Percentiles rank a stretch among this genome's conserved stretches.
These are phyloP conservation scores for Pseudopithomyces maydicus DNA, from an alignment of 2,329 filamentous ascomycete genomes.

Conservation along the genomic window DNA sequence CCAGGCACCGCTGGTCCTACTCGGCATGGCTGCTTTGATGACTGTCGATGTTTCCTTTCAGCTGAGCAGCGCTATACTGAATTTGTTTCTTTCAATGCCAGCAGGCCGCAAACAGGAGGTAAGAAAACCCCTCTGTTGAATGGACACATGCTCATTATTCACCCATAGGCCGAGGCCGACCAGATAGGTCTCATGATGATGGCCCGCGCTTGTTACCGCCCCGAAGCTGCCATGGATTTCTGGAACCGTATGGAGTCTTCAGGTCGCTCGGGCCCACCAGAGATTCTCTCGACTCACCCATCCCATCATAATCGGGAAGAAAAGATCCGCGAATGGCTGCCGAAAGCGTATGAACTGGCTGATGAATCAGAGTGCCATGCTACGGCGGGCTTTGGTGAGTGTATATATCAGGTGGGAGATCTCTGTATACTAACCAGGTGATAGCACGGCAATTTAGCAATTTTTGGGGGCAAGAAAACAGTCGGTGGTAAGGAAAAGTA, in stretches of 20 bases:
- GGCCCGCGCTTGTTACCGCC: slow-evolving; percentile 78
- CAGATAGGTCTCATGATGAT: slow-evolving; percentile 84
- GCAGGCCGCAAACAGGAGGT: slow-evolving; percentile 72
- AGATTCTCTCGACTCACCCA: slow-evolving; percentile 79
- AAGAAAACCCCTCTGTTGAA: background rate
- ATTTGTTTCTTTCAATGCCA: slow-evolving; percentile 69
- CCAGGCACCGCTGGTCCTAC: slow-evolving; percentile 45
- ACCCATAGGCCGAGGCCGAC: slow-evolving; percentile 69
- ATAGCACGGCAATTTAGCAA: slow-evolving; percentile 10
- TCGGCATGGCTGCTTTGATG: slow-evolving; percentile 44
- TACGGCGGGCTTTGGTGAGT: slow-evolving; percentile 26
- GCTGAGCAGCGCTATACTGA: slow-evolving; percentile 53
- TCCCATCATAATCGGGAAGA: slow-evolving; percentile 69
- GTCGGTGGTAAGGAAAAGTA: background rate
- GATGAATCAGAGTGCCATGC: slow-evolving; percentile 37
- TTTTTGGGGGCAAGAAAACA: background rate
- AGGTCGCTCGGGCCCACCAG: slow-evolving; percentile 61
- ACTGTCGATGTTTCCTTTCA: slow-evolving; percentile 50
- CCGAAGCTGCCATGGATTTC: slow-evolving; percentile 67
- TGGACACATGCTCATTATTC: slow-evolving; percentile 8
- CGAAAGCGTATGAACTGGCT: slow-evolving; percentile 46
- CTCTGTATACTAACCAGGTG: background rate
- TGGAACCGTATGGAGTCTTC: slow-evolving; percentile 65
- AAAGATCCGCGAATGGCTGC: slow-evolving; percentile 65
- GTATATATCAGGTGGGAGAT: background rate